Conservation (phyloP, 208 protist genomes). For the Leishmania mexicana region DNA sequence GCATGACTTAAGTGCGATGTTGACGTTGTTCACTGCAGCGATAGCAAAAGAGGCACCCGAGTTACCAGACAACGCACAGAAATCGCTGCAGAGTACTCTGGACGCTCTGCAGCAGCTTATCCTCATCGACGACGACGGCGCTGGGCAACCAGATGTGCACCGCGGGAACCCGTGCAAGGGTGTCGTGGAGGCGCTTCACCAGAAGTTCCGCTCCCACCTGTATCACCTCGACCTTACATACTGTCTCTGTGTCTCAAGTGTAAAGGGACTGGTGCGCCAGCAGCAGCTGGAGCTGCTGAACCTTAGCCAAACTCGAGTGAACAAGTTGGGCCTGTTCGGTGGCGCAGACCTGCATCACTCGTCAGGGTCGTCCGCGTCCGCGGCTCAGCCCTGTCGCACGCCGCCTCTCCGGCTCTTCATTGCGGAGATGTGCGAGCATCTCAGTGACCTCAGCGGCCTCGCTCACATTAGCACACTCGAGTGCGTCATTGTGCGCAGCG, state of each 20-base stretch:
- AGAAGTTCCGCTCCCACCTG: conserved; percentile 42
- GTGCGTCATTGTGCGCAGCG: conserved; percentile 62
- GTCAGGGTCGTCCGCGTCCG: not conserved
- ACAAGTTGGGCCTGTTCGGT: conserved; percentile 31
- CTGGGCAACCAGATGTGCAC: not conserved
- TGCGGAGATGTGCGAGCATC: conserved; percentile 54
- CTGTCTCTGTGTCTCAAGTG: conserved; percentile 39
- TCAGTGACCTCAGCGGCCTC: conserved; percentile 44
- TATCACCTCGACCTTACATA: conserved; percentile 69
- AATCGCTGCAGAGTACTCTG: conserved; percentile 3
- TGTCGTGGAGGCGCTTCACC: conserved; percentile 16
- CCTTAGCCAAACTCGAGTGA: conserved; percentile 52
- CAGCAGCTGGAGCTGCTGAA: conserved; percentile 50
- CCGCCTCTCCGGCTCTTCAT: conserved; percentile 56
- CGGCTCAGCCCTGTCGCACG: not conserved
- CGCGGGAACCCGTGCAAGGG: not conserved
- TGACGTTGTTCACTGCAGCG: conserved; percentile 7
- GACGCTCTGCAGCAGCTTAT: conserved; percentile 13
- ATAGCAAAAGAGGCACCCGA: not conserved
- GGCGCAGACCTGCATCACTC: not conserved
- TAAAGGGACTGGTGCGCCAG: conserved; percentile 36
- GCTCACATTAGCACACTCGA: conserved; percentile 37
- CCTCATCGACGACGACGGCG: not conserved
- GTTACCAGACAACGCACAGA: not conserved
- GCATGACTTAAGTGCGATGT: conserved; percentile 14